Base-by-base conservation (phyloP, 805 yeast genomes). In the Spathaspora hagerdaliae region DNA sequence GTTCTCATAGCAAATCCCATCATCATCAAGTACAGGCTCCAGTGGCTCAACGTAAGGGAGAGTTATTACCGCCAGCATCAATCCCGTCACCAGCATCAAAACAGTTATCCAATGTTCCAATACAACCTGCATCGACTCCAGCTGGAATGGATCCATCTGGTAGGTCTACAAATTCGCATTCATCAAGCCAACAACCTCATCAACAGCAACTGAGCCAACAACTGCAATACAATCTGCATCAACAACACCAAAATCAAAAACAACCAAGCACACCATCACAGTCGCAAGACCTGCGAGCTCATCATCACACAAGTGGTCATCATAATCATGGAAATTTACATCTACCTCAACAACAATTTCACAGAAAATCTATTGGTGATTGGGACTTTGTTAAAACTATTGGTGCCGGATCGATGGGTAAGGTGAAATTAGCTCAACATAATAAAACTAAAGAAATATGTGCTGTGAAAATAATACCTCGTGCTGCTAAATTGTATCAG, bases 391-490 rank as follows among this genome's bases (percentile, higher is more conserved):
- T 87, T 47, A 89, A 89, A 65, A 90, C 97, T 2, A 87, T 94
- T 39, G 99, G 99, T 37, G 96, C 98, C 2, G 99, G 99, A 3
- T 89, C 97, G 0, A 94, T 94, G 99, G 99, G 99, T 48, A 95
- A 92, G 64, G 99, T 94, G 41, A 94, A 94, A 67, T 73, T 94
- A 35, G 98, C 98, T 1, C 83, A 81, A 57, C 96, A 91, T 68
- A 79, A 86, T 53, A 65, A 81, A 32, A 88, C 97, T 1, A 80
- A 78, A 49, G 91, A 87, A 55, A 76, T 88, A 11, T 92, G 97
- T 67, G 96, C 95, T 0, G 91, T 92, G 27, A 92, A 92, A 63
- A 91, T 92, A 45, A 94, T 92, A 34, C 96, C 96, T 26, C 73
- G 96, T 54, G 97, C 97, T 6, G 85, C 89, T 6, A 85, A 81